phyloP scores from a whole-genome alignment of 2,329 filamentous ascomycete species.

The Clarireedia hainanense region DNA sequence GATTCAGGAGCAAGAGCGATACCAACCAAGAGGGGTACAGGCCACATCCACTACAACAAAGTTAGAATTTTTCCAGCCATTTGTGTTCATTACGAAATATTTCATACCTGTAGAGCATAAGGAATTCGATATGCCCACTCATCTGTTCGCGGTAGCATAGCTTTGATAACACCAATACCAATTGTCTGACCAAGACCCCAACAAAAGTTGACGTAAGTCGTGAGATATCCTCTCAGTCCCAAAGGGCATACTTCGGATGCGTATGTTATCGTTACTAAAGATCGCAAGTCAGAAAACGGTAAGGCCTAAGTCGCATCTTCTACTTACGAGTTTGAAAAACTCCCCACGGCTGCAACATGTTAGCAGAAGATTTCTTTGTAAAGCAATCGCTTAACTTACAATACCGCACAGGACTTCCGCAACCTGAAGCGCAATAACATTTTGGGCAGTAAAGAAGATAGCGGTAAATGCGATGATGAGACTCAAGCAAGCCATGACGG shows the following conservation, averaged over 20 bases:
- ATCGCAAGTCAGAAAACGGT: neutral
- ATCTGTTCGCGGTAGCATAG: conserved; percentile 37
- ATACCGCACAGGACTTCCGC: conserved; percentile 40
- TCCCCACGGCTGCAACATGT: conserved; percentile 32
- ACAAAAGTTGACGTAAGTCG: conserved; percentile 49
- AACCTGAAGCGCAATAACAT: conserved; percentile 37
- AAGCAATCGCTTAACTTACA: neutral
- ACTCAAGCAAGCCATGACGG: conserved; percentile 19
- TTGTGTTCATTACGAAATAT: neutral
- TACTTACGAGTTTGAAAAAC: conserved; percentile 39
- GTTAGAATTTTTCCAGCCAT: neutral
- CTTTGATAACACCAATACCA: conserved; percentile 41
- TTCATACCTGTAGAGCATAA: conserved; percentile 35
- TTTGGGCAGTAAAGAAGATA: conserved; percentile 42
- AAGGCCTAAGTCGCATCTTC: neutral
- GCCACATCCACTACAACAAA: conserved; percentile 17
- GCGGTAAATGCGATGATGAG: conserved; percentile 37
- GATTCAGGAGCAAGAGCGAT: conserved; percentile 41
- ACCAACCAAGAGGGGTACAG: conserved; percentile 39
- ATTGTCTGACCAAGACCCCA: conserved; percentile 46
- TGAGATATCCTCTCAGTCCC: conserved; percentile 46
- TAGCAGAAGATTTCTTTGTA: neutral
- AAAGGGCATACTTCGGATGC: conserved; percentile 47
- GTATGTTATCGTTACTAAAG: conserved; percentile 16
- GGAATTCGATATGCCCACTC: conserved; percentile 46